Percentiles rank a stretch among this genome's conserved stretches.
phyloP scores from a whole-genome alignment of 495 filamentous ascomycete genomes.

The Xylaria sp. region DNA sequence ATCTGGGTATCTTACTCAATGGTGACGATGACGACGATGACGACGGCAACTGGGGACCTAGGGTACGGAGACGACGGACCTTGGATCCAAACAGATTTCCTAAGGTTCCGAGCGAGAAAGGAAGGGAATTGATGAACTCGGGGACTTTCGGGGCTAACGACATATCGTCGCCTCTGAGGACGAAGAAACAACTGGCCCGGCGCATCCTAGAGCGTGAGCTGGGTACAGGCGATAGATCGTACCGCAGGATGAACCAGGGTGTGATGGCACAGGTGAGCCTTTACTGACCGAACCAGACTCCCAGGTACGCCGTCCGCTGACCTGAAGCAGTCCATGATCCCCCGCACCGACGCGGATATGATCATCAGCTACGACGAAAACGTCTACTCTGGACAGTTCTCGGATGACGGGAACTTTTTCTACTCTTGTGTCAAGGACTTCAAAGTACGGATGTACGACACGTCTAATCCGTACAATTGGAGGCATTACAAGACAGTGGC shows the following conservation, averaged over 20 bases:
- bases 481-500: conserved; percentile 91
- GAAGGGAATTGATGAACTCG: conserved; percentile 76
- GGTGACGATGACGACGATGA: conserved; percentile 52
- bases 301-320: neutral
- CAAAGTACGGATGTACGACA: conserved; percentile 95
- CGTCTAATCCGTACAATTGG: conserved; percentile 94
- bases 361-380: conserved; percentile 85
- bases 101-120: conserved; percentile 78
- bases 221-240: conserved; percentile 62
- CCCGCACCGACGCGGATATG: conserved; percentile 79
- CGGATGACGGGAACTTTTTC: conserved; percentile 96
- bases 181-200: conserved; percentile 67
- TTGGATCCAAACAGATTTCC: conserved; percentile 64
- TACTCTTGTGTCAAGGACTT: conserved; percentile 95
- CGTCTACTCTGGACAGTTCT: conserved; percentile 96
- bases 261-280: conserved; percentile 64
- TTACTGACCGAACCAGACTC: neutral
- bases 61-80: conserved; percentile 41
- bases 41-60: conserved; percentile 33
- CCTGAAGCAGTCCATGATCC: conserved; percentile 61
- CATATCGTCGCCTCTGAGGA: conserved; percentile 57
- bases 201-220: conserved; percentile 82
- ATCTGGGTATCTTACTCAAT: conserved; percentile 46
- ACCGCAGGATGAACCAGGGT: conserved; percentile 62
- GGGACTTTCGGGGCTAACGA: conserved; percentile 76